phyloP scores from a whole-genome alignment of 2,329 filamentous ascomycete species.

The Hypoxylon sp. region DNA sequence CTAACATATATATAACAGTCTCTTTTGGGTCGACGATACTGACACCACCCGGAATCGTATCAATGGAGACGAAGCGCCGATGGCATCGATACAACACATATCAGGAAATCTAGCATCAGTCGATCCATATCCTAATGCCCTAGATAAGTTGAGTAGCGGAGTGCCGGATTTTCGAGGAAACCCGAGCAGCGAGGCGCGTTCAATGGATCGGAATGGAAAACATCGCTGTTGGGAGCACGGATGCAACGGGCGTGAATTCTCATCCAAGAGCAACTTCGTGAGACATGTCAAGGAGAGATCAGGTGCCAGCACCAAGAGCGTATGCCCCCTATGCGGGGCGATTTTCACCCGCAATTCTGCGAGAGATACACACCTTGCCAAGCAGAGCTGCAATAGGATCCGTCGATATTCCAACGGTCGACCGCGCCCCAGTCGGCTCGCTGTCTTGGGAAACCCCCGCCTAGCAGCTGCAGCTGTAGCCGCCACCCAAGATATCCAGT shows the following conservation, averaged over 20 bases:
- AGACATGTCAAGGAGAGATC: conserved; percentile 49
- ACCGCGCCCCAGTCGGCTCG: conserved; percentile 48
- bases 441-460: conserved; percentile 47
- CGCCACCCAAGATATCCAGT: conserved; percentile 45
- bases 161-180: conserved; percentile 42
- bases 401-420: conserved; percentile 50
- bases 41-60: conserved; percentile 40
- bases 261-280: conserved; percentile 50
- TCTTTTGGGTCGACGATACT: conserved; percentile 41
- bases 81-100: conserved; percentile 40
- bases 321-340: conserved; percentile 48
- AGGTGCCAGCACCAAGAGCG: conserved; percentile 46
- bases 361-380: conserved; percentile 49
- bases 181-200: conserved; percentile 31
- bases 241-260: conserved; percentile 49
- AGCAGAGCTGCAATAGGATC: conserved; percentile 50
- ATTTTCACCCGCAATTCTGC: conserved; percentile 50
- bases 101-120: conserved; percentile 33
- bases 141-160: conserved; percentile 37
- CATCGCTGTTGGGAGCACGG: conserved; percentile 50
- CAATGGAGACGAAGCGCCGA: conserved; percentile 37
- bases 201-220: conserved; percentile 42
- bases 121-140: conserved; percentile 36
- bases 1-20: conserved; percentile 30
- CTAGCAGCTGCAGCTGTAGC: conserved; percentile 42